Evolutionary conservation across 2,329 filamentous ascomycete genomes (phyloP).

Genomic region (Neurospora sp.): DNA sequence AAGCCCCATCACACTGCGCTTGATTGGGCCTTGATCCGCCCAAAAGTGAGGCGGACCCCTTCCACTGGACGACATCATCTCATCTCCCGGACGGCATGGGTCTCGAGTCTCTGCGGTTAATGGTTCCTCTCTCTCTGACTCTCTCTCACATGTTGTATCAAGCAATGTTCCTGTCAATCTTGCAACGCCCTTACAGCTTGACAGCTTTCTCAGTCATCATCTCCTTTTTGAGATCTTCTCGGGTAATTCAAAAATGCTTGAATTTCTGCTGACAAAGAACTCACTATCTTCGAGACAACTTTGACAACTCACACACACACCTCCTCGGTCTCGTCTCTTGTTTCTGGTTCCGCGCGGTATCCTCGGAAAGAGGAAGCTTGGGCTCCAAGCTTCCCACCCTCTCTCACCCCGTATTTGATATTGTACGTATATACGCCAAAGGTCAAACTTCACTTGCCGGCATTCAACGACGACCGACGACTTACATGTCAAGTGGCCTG

Average conservation of each 20-base stretch:
- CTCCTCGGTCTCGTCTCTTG: not conserved
- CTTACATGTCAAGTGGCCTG: not conserved
- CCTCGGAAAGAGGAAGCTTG: conserved; percentile 1
- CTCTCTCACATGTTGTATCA: not conserved
- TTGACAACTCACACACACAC: not conserved
- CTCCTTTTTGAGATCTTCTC: not conserved
- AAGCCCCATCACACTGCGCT: conserved; percentile 9
- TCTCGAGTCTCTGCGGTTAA: not conserved
- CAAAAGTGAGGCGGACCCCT: conserved; percentile 17
- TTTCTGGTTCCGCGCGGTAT: not conserved
- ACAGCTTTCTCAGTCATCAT: not conserved
- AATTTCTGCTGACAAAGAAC: not conserved
- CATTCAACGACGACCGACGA: not conserved
- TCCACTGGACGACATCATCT: not conserved
- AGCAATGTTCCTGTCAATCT: not conserved
- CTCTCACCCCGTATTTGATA: not conserved
- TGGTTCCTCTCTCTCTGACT: not conserved
- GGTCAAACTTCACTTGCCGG: not conserved
- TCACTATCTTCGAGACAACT: not conserved
- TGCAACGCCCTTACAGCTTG: not conserved
- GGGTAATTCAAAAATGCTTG: not conserved
- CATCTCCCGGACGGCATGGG: conserved; percentile 7
- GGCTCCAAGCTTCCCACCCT: conserved; percentile 7
- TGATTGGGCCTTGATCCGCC: conserved; percentile 11
- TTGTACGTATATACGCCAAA: not conserved